Conservation (phyloP, 2,329 filamentous ascomycete species). For the Helicocarpus griseus region DNA sequence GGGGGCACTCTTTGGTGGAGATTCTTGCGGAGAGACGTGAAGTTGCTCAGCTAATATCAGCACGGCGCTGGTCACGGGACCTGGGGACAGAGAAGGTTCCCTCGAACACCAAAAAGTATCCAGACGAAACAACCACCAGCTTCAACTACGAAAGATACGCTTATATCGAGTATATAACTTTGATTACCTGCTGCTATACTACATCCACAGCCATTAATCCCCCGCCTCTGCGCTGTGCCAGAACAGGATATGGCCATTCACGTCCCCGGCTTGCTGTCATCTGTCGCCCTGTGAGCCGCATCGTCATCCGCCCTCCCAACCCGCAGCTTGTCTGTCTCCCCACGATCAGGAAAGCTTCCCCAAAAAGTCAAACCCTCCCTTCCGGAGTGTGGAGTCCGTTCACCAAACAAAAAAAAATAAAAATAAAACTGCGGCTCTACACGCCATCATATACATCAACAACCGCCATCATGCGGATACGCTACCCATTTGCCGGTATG, state of each 20-base stretch:
- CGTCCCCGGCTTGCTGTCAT: not conserved
- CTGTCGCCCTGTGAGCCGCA: not conserved
- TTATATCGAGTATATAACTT: not conserved
- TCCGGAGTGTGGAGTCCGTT: not conserved
- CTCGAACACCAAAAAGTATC: constrained; percentile 3
- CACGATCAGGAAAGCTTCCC: not conserved
- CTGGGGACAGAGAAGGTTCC: not conserved
- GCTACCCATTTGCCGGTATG: constrained; percentile 79
- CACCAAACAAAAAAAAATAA: too few species aligned
- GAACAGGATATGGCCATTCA: not conserved
- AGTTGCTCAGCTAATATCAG: constrained; percentile 19
- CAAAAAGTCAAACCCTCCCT: not conserved
- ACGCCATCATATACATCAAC: not conserved
- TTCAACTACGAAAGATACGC: constrained; percentile 3
- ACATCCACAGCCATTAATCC: not conserved
- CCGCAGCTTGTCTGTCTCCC: not conserved
- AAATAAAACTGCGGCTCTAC: too few species aligned
- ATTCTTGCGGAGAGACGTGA: constrained; percentile 33
- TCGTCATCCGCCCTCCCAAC: not conserved
- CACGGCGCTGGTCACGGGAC: constrained; percentile 12
- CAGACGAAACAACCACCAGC: constrained; percentile 18
- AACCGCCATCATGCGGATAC: constrained; percentile 60
- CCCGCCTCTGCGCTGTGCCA: not conserved
- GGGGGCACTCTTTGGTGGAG: constrained; percentile 26
- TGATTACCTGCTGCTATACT: not conserved